Evolutionary conservation across 2,329 filamentous ascomycete species (phyloP), one percentile per base, ranked within the genome.

Genomic region (Penicillium carneum): DNA sequence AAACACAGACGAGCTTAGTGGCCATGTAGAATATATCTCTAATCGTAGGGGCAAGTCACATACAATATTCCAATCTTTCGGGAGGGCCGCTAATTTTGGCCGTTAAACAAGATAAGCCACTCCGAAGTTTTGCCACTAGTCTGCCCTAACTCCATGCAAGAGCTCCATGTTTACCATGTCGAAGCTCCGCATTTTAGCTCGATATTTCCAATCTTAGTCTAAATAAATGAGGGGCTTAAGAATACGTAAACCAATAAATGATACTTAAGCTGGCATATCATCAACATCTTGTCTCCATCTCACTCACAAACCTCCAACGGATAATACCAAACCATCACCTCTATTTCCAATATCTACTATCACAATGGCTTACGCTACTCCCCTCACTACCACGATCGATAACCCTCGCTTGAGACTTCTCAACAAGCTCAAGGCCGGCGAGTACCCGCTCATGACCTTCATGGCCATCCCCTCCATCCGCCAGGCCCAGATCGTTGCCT

Each of bases 401-500:
- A 83, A 83, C 66, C 74, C 79, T 61, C 77, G 77, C 9, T 66
- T 82, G 56, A 73, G 76, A 53, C 69, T 83, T 3, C 76, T 83
- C 60, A 83, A 83, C 59, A 79, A 77, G 39, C 69, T 83, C 64
- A 75, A 71, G 57, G 65, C 73, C 14, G 74, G 74, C 26, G 72
- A 76, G 23, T 79, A 73, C 59, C 81, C 81, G 0, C 59, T 83
- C 3, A 78, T 83, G 79, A 84, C 82, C 4, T 84, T 84, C 66
- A 72, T 84, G 69, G 82, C 77, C 31, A 73, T 84, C 10, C 80
- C 80, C 2, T 82, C 80, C 0, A 73, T 83, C 0, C 79, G 83
- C 42, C 71, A 75, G 61, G 82, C 83, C 36, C 83, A 84, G 59
- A 79, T 84, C 18, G 78, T 91, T 49, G 87, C 89, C 1, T 80